These are phyloP conservation scores for Albatrellus ellisii DNA, from an alignment of 768 basidiomycete genomes.

Conservation along the genomic window DNA sequence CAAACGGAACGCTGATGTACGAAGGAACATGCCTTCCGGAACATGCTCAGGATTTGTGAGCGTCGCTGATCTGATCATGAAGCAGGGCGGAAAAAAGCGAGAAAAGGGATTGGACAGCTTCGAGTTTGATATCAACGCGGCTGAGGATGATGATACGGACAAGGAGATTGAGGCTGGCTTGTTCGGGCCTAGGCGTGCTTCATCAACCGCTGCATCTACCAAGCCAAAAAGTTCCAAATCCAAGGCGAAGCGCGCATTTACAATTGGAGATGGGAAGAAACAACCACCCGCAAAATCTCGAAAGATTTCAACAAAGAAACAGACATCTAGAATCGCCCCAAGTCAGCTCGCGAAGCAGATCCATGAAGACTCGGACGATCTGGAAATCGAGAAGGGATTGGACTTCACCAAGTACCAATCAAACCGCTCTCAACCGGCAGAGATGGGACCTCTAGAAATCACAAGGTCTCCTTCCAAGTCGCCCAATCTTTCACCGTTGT, in stretches of 20 bases:
- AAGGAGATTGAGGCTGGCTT: constrained; percentile 50
- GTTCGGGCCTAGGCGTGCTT: constrained; percentile 34
- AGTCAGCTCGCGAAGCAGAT: constrained; percentile 34
- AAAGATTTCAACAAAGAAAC: constrained; percentile 18
- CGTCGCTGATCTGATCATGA: constrained; percentile 49
- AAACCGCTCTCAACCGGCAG: constrained; percentile 1
- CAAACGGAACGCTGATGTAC: constrained; percentile 55
- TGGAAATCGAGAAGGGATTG: constrained; percentile 37
- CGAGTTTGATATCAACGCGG: constrained; percentile 29
- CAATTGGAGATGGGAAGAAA: constrained; percentile 17
- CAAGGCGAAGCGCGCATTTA: constrained; percentile 30
- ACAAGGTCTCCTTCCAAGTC: background rate
- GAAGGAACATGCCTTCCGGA: constrained; percentile 62
- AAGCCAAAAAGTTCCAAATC: constrained; percentile 19
- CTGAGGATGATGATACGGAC: constrained; percentile 57
- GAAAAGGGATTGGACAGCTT: constrained; percentile 27
- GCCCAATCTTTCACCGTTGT: background rate
- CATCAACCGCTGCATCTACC: constrained; percentile 29
- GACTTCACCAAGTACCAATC: constrained; percentile 7
- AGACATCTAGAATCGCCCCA: constrained; percentile 15
- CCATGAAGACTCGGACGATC: constrained; percentile 40
- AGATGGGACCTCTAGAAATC: constrained; percentile 2
- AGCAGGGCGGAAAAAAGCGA: constrained; percentile 31
- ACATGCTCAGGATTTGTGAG: constrained; percentile 61
- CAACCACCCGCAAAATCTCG: constrained; percentile 8